Evolutionary conservation across 768 basidiomycete genomes (phyloP).

Genomic region (Leccinum arenicola): DNA sequence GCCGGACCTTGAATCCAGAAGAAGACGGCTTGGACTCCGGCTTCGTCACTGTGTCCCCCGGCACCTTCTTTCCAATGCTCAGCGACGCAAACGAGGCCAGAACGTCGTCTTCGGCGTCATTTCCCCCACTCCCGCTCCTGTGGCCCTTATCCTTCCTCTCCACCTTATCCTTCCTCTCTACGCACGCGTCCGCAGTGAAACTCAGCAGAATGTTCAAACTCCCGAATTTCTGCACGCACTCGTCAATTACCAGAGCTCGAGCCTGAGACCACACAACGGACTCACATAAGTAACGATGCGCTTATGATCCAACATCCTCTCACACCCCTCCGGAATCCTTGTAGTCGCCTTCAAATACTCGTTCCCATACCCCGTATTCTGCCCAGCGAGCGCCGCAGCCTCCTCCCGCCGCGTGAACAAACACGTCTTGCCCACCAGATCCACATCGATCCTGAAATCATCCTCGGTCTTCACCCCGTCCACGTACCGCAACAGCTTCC

Average conservation of each 20-base stretch:
- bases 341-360: constrained; percentile 63
- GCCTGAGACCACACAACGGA: neutral
- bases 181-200: constrained; percentile 51
- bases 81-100: constrained; percentile 26
- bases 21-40: neutral
- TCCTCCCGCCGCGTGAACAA: constrained; percentile 61
- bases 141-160: constrained; percentile 5
- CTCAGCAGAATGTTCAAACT: constrained; percentile 58
- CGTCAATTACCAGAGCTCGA: neutral
- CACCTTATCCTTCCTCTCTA: constrained; percentile 9
- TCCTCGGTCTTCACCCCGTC: constrained; percentile 21
- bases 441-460: constrained; percentile 67
- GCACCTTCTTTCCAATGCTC: constrained; percentile 11
- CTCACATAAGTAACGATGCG: constrained; percentile 63
- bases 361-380: constrained; percentile 48
- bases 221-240: constrained; percentile 46
- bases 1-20: constrained; percentile 18
- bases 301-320: constrained; percentile 54
- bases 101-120: constrained; percentile 27
- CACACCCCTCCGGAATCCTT: constrained; percentile 44
- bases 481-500: constrained; percentile 60
- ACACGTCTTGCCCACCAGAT: constrained; percentile 59
- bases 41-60: neutral
- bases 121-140: too few species aligned
- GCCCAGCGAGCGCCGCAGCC: neutral